phyloP scores from a whole-genome alignment of 1,284 basidiomycete species.

The Cutaneotrichosporon daszewskae region DNA sequence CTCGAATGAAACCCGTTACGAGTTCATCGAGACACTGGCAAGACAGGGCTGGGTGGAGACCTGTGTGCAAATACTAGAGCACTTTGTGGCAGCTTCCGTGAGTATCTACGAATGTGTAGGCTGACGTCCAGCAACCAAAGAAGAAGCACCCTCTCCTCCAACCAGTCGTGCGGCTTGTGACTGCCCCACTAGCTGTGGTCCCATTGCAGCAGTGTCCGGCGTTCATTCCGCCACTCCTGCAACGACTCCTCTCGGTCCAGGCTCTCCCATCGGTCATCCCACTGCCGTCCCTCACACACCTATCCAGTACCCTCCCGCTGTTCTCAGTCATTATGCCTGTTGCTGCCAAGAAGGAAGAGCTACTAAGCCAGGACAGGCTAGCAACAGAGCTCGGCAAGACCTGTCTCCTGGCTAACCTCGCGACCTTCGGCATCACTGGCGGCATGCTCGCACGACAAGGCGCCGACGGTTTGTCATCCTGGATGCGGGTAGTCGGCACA shows the following conservation, averaged over 20 bases:
- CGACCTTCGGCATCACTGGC: conserved; percentile 44
- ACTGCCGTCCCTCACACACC: conserved; percentile 37
- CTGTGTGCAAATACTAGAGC: conserved; percentile 23
- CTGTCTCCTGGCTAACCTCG: conserved; percentile 45
- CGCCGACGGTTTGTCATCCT: conserved; percentile 20
- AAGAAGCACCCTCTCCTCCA: conserved; percentile 38
- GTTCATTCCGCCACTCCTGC: conserved; percentile 29
- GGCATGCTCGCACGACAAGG: conserved; percentile 34
- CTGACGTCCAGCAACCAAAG: conserved; percentile 22
- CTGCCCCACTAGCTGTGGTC: conserved; percentile 27
- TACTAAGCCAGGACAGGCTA: conserved; percentile 26
- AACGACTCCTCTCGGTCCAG: conserved; percentile 40
- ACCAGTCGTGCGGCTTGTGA: conserved; percentile 33
- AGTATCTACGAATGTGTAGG: conserved; percentile 7
- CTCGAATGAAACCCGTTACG: background rate
- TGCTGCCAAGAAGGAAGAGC: conserved; percentile 17
- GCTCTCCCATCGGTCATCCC: conserved; percentile 40
- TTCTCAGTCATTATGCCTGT: conserved; percentile 36
- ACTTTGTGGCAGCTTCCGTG: conserved; percentile 28
- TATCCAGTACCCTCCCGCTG: conserved; percentile 36
- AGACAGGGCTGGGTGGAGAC: conserved; percentile 30
- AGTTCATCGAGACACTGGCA: conserved; percentile 16
- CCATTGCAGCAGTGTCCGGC: conserved; percentile 1
- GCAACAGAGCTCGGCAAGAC: conserved; percentile 37
- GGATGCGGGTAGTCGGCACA: conserved; percentile 35